Conservation (phyloP, 495 filamentous ascomycete genomes). For the Usnea hakonensis region DNA sequence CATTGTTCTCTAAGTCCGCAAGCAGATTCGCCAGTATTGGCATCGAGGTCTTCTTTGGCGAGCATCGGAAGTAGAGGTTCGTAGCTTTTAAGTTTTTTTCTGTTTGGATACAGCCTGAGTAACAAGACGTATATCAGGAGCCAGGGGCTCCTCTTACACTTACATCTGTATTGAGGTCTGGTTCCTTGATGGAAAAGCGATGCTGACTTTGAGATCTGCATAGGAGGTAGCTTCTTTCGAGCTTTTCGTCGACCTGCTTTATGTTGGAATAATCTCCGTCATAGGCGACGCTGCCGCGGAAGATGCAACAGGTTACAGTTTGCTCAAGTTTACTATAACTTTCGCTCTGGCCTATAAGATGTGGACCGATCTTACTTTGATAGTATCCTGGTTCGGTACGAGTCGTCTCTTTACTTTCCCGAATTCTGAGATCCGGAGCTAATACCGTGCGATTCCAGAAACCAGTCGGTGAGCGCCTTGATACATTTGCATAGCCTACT, state of each 20-base stretch:
- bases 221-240: constrained; percentile 48
- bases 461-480: background rate
- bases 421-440: background rate
- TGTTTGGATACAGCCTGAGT: no score
- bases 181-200: no score
- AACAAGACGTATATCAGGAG: no score
- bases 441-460: background rate
- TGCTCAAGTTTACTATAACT: constrained; percentile 45
- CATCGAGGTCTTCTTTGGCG: constrained; percentile 55
- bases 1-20: no score
- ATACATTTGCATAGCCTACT: background rate
- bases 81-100: no score
- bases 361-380: constrained; percentile 46
- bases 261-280: constrained; percentile 54
- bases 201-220: no score
- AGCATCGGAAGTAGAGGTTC: constrained; percentile 35
- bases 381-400: constrained; percentile 44
- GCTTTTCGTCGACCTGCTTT: constrained; percentile 47
- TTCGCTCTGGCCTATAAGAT: constrained; percentile 55
- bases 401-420: background rate
- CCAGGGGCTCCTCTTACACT: no score
- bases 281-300: constrained; percentile 50
- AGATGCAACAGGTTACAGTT: constrained; percentile 38
- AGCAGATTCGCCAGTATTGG: no score
- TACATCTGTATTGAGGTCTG: no score